Evolutionary conservation across 1,284 basidiomycete species (phyloP).

Genomic region (Apiotrichum mycotoxinovorans): DNA sequence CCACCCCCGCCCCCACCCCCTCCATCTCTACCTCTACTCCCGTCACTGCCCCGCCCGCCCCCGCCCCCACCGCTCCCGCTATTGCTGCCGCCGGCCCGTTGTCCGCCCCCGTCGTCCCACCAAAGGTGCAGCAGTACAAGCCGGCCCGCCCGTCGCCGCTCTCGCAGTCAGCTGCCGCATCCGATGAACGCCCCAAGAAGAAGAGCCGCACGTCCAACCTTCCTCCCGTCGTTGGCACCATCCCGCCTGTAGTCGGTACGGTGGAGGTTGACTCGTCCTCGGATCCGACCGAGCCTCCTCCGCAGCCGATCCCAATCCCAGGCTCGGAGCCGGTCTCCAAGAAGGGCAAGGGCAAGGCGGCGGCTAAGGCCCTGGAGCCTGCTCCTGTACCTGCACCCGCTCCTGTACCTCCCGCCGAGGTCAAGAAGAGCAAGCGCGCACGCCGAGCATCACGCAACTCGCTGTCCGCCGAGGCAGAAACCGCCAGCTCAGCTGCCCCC

Average conservation of each 20-base stretch:
- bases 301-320: neutral
- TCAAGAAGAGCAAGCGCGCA: neutral
- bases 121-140: slow-evolving; percentile 17
- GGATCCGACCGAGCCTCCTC: neutral
- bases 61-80: neutral
- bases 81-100: neutral
- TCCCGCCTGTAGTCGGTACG: neutral
- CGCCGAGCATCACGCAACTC: neutral
- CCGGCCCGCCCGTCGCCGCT: slow-evolving; percentile 30
- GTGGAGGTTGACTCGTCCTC: neutral
- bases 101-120: neutral
- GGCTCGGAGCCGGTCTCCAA: neutral
- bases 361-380: neutral
- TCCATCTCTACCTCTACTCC: neutral
- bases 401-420: neutral
- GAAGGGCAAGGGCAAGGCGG: neutral
- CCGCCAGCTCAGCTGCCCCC: neutral
- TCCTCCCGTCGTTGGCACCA: neutral
- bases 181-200: slow-evolving; percentile 5
- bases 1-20: neutral
- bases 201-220: slow-evolving; percentile 1
- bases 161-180: slow-evolving; percentile 13
- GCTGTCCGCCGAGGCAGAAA: neutral
- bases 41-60: neutral
- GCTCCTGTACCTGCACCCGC: too few relatives aligned